A percentile compares a stretch with the other conserved stretches of the same genome.
Evolutionary conservation across 129 eudicot genomes (phyloP).

Genomic region (sunflower (Helianthus annuus)): DNA sequence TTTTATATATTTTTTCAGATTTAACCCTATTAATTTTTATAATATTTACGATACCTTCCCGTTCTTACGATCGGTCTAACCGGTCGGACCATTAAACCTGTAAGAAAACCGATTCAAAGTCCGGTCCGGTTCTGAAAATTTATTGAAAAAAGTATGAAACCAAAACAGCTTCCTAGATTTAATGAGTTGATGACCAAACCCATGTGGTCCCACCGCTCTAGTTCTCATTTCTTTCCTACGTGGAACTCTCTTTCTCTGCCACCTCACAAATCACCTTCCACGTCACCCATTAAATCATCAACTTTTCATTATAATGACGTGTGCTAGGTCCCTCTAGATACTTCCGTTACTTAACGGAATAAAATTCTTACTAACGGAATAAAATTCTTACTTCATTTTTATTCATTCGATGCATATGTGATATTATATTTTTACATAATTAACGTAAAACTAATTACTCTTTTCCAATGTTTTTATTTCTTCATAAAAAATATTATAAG

Average conservation of each 20-base stretch:
- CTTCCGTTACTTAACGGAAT: neutral
- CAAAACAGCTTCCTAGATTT: constrained; percentile 20
- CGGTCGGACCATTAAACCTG: too few species aligned
- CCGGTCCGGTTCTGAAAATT: too few species aligned
- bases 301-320: neutral
- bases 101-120: too few species aligned
- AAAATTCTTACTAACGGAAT: neutral
- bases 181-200: constrained; percentile 17
- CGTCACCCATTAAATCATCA: constrained; percentile 14
- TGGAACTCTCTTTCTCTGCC: constrained; percentile 11
- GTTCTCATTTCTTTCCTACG: neutral
- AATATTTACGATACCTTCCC: too few species aligned
- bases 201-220: constrained; percentile 26
- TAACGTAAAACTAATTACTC: too few species aligned
- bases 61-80: too few species aligned
- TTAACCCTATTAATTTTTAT: too few species aligned
- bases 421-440: too few species aligned
- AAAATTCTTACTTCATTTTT: neutral
- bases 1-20: too few species aligned
- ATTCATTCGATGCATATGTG: neutral
- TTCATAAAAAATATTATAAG: too few species aligned
- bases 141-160: constrained; percentile 18
- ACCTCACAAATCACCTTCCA: constrained; percentile 23
- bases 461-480: too few species aligned
- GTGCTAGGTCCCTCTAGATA: neutral